Base-by-base conservation (phyloP, 139 green algal genomes). In the Asterochloris sp. region DNA sequence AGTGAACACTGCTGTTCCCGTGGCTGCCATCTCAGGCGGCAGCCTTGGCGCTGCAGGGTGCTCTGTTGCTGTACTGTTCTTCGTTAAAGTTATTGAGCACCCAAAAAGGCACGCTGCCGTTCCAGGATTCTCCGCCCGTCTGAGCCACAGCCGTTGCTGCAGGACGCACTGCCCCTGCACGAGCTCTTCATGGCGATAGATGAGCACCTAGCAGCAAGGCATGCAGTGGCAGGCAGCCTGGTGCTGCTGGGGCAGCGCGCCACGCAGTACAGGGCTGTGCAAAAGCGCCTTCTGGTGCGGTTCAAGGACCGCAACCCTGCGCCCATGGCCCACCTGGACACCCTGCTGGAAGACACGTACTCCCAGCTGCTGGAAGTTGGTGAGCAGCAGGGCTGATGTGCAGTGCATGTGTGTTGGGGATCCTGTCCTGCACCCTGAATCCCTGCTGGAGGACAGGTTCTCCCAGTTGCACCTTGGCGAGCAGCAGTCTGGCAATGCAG, bases 201-300 rank as follows among this genome's bases (percentile, higher is more conserved):
- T 4, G 68, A 27, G 60, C 76, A 80, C 24, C 23, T n/a, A 19
- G 24, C 67, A n/a, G 76, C 76, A 13, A 61, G 61, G 23, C 76
- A 80, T 61, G 76, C 60, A 23, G 76, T 80, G 17, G 23, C 38
- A n/a, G 76, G 60, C 21, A 80, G 24, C 23, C 24, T 69, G 54
- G 54, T 12, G 21, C 60, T 62, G 15, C 60, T 80, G 13, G 60
- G 60, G 47, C 60, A 80, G 24, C 61, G 60, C 13, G 76, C 76
- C 29, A 61, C 67, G 76, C 76, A 80, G 76, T 62, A 80, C 11
- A 24, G 60, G 23, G 76, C 76, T 26, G 76, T 80, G 76, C 76
- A 80, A 62, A 80, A 80, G 23, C 76, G 76, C 60, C 76, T 80
- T n/a, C 76, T 80, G 14, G 54, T 80, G 76, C 60, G 60, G 14